These are phyloP conservation scores for Metarhizium humberi DNA, from an alignment of 2,329 filamentous ascomycete genomes.

Conservation along the genomic window DNA sequence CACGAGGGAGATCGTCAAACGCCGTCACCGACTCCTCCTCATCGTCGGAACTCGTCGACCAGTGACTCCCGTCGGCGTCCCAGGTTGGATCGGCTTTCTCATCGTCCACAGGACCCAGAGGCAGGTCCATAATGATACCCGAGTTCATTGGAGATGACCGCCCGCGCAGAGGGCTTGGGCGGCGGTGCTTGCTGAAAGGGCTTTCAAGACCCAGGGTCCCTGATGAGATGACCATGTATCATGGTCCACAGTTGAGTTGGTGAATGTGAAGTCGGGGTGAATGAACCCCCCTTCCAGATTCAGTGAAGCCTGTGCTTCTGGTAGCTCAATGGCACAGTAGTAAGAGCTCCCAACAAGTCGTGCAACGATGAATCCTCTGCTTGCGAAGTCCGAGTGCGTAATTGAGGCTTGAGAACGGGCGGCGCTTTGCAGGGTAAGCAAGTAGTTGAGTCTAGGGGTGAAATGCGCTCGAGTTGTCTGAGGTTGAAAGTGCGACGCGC, in stretches of 20 bases:
- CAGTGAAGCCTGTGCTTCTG: not conserved
- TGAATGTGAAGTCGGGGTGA: not conserved
- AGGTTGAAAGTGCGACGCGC: not conserved
- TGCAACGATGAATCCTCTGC: not conserved
- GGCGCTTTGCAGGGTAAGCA: not conserved
- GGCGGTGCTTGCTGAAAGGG: not conserved
- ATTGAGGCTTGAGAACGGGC: not conserved
- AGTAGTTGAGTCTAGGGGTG: not conserved
- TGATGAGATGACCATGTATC: not conserved
- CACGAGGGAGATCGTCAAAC: not conserved
- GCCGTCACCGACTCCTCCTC: not conserved
- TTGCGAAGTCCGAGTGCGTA: not conserved
- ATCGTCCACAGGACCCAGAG: not conserved
- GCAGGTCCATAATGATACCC: not conserved
- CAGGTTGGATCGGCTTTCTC: not conserved
- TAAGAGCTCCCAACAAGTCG: too few species aligned
- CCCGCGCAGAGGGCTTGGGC: too few species aligned
- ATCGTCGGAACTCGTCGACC: not conserved
- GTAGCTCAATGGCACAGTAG: not conserved
- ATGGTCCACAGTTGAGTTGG: not conserved
- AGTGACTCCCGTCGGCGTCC: not conserved
- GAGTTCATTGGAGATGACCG: not conserved
- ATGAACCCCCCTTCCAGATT: too few species aligned
- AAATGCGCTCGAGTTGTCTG: not conserved
- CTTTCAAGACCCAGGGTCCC: not conserved